phyloP scores from a whole-genome alignment of 2,329 filamentous ascomycete species.

The Diaporthe helianthi region DNA sequence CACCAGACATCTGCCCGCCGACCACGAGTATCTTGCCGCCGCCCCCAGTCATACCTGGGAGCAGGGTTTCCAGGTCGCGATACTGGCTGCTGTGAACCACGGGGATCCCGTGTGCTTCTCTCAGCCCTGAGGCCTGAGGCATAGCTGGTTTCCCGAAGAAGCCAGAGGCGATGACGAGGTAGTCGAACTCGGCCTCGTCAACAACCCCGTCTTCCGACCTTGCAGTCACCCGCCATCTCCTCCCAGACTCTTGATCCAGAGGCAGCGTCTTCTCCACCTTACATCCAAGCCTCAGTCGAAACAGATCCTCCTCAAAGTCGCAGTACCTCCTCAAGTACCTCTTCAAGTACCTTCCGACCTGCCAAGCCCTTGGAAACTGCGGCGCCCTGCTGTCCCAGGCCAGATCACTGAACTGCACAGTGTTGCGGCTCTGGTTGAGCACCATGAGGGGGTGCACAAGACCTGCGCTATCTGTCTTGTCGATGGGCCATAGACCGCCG shows the following conservation, averaged over 20 bases:
- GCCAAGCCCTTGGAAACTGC: conserved; percentile 77
- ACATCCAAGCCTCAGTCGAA: conserved; percentile 57
- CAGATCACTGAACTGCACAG: conserved; percentile 75
- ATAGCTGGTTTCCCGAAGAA: conserved; percentile 73
- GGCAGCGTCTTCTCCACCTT: conserved; percentile 52
- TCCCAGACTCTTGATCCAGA: conserved; percentile 37
- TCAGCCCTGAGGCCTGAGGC: conserved; percentile 49
- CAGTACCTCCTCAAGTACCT: conserved; percentile 68
- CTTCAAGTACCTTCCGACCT: conserved; percentile 76
- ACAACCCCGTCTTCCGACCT: conserved; percentile 45
- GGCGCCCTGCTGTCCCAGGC: conserved; percentile 69
- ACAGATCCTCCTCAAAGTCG: conserved; percentile 43
- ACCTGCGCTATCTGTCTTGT: conserved; percentile 54
- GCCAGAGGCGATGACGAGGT: conserved; percentile 75
- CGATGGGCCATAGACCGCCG: conserved; percentile 79
- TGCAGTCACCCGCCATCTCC: conserved; percentile 51
- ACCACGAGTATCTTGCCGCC: conserved; percentile 74
- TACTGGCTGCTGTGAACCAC: conserved; percentile 75
- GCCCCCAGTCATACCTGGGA: conserved; percentile 47
- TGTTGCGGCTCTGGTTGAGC: conserved; percentile 79
- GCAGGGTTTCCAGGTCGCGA: conserved; percentile 58
- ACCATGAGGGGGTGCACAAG: conserved; percentile 71
- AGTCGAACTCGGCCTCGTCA: conserved; percentile 67
- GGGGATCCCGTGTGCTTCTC: conserved; percentile 49
- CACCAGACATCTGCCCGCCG: conserved; percentile 83